phyloP scores from a whole-genome alignment of 2,329 filamentous ascomycete genomes.

The Didymella keratinophila region DNA sequence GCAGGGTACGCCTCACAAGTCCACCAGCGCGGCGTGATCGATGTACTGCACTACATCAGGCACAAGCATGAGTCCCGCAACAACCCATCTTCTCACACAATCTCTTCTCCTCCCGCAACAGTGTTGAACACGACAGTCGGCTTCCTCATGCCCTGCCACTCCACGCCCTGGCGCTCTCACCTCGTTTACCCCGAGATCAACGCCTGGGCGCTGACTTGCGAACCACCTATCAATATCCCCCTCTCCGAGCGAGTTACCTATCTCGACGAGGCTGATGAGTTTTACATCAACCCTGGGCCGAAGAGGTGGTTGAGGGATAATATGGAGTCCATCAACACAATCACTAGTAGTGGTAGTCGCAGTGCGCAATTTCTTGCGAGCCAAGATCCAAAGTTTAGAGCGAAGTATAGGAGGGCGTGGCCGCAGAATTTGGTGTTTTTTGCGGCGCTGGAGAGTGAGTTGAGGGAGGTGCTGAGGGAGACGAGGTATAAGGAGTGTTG shows the following conservation, averaged over 20 bases:
- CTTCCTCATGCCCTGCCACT: conserved; percentile 95
- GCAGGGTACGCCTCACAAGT: conserved; percentile 76
- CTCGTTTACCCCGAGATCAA: conserved; percentile 76
- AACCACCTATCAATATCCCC: conserved; percentile 79
- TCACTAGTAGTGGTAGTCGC: conserved; percentile 29
- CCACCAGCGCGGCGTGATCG: conserved; percentile 80
- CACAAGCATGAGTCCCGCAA: conserved; percentile 67
- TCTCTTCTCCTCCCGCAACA: conserved; percentile 53
- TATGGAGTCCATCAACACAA: conserved; percentile 47
- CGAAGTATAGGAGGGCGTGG: conserved; percentile 45
- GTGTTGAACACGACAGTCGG: conserved; percentile 61
- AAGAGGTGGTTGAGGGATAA: conserved; percentile 51
- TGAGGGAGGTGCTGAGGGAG: conserved; percentile 54
- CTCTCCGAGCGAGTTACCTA: conserved; percentile 71
- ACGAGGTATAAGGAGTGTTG: conserved; percentile 65
- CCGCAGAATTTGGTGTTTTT: conserved; percentile 63
- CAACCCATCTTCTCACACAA: conserved; percentile 46
- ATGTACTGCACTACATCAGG: conserved; percentile 79
- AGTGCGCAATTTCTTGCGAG: conserved; percentile 35
- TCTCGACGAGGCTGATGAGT: conserved; percentile 87
- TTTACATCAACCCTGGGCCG: conserved; percentile 72
- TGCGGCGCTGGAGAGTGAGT: conserved; percentile 61
- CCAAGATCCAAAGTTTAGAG: conserved; percentile 34
- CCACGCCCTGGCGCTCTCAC: conserved; percentile 92
- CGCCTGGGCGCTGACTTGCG: conserved; percentile 88